Conservation (phyloP, 495 filamentous ascomycete species). For the Recurvomyces mirabilis region DNA sequence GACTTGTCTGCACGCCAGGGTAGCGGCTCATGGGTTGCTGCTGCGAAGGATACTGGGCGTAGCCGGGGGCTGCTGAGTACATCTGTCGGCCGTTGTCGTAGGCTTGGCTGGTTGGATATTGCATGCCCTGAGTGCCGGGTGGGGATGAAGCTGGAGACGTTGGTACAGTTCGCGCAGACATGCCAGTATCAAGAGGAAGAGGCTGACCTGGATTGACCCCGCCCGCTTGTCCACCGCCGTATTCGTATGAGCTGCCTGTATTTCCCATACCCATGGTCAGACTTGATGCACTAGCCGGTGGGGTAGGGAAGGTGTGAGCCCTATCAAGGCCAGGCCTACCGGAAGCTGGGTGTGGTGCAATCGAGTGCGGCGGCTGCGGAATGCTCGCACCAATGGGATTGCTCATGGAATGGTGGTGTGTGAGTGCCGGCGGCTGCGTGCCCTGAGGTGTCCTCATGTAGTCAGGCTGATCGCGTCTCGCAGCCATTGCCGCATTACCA, state of each 20-base stretch:
- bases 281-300: constrained; percentile 83
- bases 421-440: constrained; percentile 63
- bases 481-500: constrained; percentile 70
- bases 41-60: constrained; percentile 52
- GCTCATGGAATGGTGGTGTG: constrained; percentile 66
- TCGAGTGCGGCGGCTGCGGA: constrained; percentile 55
- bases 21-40: constrained; percentile 65
- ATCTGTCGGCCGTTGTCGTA: constrained; percentile 72
- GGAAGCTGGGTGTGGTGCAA: constrained; percentile 60
- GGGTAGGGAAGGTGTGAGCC: constrained; percentile 84
- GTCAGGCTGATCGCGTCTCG: constrained; percentile 50
- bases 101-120: constrained; percentile 56
- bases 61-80: constrained; percentile 64
- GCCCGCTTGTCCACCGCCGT: constrained; percentile 56
- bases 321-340: constrained; percentile 66
- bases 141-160: constrained; percentile 91
- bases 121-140: constrained; percentile 47
- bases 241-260: constrained; percentile 64
- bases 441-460: constrained; percentile 38
- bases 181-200: constrained; percentile 76
- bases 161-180: constrained; percentile 77
- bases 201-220: constrained; percentile 55
- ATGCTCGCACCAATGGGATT: constrained; percentile 52
- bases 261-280: constrained; percentile 66
- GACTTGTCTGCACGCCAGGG: constrained; percentile 29